These are phyloP conservation scores for Amylocarpus encephaloides DNA, from an alignment of 2,329 filamentous ascomycete species.

Conservation along the genomic window DNA sequence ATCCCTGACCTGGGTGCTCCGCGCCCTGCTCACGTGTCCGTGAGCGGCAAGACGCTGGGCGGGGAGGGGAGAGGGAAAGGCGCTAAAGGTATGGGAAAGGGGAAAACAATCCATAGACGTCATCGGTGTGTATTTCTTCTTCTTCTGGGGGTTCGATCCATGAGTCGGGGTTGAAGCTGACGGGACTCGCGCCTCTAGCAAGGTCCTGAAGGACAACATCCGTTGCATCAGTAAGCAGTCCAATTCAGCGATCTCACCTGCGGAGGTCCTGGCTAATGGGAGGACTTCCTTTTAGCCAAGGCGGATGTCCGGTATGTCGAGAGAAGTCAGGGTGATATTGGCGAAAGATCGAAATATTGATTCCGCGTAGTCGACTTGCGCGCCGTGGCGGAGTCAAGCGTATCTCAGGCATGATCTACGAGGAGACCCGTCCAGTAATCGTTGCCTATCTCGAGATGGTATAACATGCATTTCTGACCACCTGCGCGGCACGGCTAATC, in stretches of 20 bases:
- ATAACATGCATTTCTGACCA: conserved; percentile 6
- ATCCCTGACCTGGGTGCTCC: neutral
- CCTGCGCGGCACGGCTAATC: neutral
- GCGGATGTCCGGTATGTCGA: conserved; percentile 43
- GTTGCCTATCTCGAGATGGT: conserved; percentile 44
- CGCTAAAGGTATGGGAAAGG: neutral
- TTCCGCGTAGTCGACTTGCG: conserved; percentile 51
- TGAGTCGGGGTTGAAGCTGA: neutral
- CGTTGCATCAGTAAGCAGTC: conserved; percentile 45
- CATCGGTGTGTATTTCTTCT: neutral
- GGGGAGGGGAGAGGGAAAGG: conserved; percentile 15
- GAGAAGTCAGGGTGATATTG: neutral
- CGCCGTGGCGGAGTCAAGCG: conserved; percentile 72
- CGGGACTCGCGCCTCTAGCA: conserved; percentile 33
- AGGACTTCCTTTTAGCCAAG: conserved; percentile 38
- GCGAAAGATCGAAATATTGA: neutral
- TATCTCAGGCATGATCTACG: conserved; percentile 59
- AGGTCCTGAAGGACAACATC: conserved; percentile 43
- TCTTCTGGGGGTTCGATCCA: neutral
- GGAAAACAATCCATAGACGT: neutral
- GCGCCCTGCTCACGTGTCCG: conserved; percentile 9
- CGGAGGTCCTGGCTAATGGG: conserved; percentile 15
- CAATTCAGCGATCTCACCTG: neutral
- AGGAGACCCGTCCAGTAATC: conserved; percentile 49
- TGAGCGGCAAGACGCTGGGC: neutral